Evolutionary conservation across 1,284 basidiomycete species (phyloP).

Genomic region (Phaffia rhodozyma): DNA sequence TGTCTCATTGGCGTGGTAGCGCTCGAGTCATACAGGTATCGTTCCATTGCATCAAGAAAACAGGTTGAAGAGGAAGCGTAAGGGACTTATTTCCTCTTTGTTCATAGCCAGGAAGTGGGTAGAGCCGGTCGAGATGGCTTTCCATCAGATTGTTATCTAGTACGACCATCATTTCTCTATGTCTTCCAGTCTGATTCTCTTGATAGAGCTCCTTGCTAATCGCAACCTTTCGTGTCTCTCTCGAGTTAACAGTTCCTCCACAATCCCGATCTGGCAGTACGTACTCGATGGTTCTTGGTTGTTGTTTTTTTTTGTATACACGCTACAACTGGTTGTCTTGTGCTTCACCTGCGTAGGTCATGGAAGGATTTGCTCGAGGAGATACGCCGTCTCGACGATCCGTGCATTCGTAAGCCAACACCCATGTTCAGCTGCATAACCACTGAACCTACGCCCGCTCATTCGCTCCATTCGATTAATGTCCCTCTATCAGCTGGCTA

Average conservation of each 20-base stretch:
- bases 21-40: too few relatives aligned
- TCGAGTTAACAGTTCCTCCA: not conserved
- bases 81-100: not conserved
- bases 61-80: not conserved
- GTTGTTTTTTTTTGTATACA: not conserved
- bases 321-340: not conserved
- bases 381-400: conserved; percentile 36
- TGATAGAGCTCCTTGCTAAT: too few relatives aligned
- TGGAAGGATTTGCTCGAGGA: conserved; percentile 42
- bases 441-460: conserved; percentile 15
- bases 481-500: conserved; percentile 20
- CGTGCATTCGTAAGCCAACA: conserved; percentile 8
- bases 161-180: too few relatives aligned
- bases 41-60: too few relatives aligned
- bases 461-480: conserved; percentile 16
- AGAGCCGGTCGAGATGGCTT: conserved; percentile 13
- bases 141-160: conserved; percentile 20
- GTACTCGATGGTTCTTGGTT: not conserved
- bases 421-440: conserved; percentile 16
- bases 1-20: too few relatives aligned
- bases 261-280: conserved; percentile 5
- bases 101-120: conserved; percentile 13
- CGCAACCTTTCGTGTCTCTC: too few relatives aligned
- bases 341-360: conserved; percentile 18
- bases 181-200: too few relatives aligned